Evolutionary conservation across 768 basidiomycete species (phyloP), one percentile per base, ranked within the genome.

Genomic region (Pholiota microspora): DNA sequence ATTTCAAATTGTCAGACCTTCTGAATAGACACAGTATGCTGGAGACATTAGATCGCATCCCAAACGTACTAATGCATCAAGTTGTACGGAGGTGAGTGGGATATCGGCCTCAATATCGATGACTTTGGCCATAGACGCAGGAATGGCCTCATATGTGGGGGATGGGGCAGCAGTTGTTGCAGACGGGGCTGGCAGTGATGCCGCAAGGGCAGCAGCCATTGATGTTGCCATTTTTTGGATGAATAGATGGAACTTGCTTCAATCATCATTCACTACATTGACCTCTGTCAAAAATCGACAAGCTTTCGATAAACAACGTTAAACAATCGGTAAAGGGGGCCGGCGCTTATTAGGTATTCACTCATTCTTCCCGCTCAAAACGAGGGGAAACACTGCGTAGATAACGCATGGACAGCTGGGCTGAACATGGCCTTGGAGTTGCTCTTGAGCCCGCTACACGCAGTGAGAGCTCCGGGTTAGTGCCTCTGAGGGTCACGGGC

Each of bases 71-170:
- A 96, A 72, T 34, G 86, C 92, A 71, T 94, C 93, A 6, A 98
- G 71, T 70, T 94, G 90, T 12, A 97, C 90, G 54, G 71, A 76
- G 42, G 80, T 84, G 51, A 96, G 72, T 9, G 89, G 82, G 63
- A 94, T 92, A 61, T 91, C 87, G 40, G 87, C 94, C 74, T 97
- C 94, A 60, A 94, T 89, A 72, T 98, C 95, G 67, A 98, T 86
- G 49, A 86, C 87, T 68, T 91, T 94, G 42, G 93, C 83, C 89
- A 96, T 92, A 58, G 92, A 90, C 4, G 93, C 82, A 15, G 95
- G 95, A 57, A 97, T 92, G 40, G 86, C 86, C 71, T 94, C 92
- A 73, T 91, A 86, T 24, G 79, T 82, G 15, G 88, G 85, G 8
- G 82, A 80, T 55, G 78, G 78, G 13, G 88, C 84, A 12, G 77